phyloP scores from a whole-genome alignment of 225 moss, liverwort and hornwort genomes.

The Neckera pumila region DNA sequence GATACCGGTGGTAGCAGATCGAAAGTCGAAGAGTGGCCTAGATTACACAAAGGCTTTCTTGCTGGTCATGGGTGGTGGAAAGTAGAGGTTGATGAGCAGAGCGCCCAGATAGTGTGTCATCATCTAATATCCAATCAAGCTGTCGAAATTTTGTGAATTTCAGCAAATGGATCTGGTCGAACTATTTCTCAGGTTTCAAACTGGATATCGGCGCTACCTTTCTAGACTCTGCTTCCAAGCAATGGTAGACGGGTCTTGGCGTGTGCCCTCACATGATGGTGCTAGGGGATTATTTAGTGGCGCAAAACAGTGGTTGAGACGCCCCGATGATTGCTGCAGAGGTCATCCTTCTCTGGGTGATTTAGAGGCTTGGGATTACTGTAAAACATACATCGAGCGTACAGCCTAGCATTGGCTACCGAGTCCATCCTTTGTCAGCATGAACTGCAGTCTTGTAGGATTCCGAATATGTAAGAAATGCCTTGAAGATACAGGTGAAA shows the following conservation, averaged over 20 bases:
- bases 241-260: not conserved
- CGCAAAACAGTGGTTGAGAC: not conserved
- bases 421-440: not conserved
- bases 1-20: conserved; percentile 18
- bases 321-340: not conserved
- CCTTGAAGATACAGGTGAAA: not conserved
- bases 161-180: not conserved
- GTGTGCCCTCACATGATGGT: not conserved
- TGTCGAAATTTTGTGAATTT: conserved; percentile 19
- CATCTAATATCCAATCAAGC: conserved; percentile 19
- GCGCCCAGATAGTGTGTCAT: conserved; percentile 34
- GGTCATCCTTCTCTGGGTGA: not conserved
- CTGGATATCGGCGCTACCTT: not conserved
- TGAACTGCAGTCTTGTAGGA: not conserved
- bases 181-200: not conserved
- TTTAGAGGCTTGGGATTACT: not conserved
- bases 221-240: not conserved
- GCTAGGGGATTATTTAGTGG: not conserved
- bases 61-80: conserved; percentile 51
- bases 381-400: not conserved
- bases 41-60: conserved; percentile 38
- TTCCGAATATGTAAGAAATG: not conserved
- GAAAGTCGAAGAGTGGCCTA: conserved; percentile 31
- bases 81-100: conserved; percentile 45
- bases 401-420: not conserved